Base-by-base conservation (phyloP, 805 yeast genomes). In the Nakazawaea ishiwadae region DNA sequence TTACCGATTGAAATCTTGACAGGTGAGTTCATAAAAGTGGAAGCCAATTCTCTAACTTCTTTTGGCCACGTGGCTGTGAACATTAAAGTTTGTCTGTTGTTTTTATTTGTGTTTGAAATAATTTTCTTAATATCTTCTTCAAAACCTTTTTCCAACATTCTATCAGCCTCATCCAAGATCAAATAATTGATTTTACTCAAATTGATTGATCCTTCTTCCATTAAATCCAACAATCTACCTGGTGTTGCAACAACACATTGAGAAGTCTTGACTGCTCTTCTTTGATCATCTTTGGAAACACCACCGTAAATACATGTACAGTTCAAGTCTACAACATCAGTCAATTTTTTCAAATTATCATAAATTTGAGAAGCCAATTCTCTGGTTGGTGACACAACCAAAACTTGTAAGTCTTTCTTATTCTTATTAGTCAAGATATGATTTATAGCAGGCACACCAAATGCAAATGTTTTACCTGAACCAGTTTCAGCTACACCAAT, bases 61-160 rank as follows among this genome's bases (percentile, higher is more conserved):
- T 85, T 86, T n/a, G 99, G 99, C 99, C 99, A 93, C 1, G 99
- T 93, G n/a, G 99, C 99, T 8, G 99, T 91, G 66, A 93, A 93
- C 98, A 93, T 93, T 49, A 93, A 72, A 0, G 99, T 93, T 65
- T 91, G 98, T 67, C 98, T 73, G 21, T 72, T 54, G 19, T 62
- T 59, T 3, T 55, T 39, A 24, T 64, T 56, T 47, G 24, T 41
- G 15, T 42, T 40, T 5, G 46, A 30, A 58, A 93, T 79, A 50
- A 93, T 88, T 48, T 74, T 71, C 60, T 85, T 88, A 58, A 93
- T 91, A 63, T 91, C 99, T 60, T 91, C 95, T 66, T 95, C 98
- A 56, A 93, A 93, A 28, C 99, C 99, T 64, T 86, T 93, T 62
- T 93, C 99, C 46, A 93, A 75, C 98, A 93, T 91, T 68, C 99